Evolutionary conservation across 2,329 filamentous ascomycete species (phyloP).

Genomic region (Pezicula rhizophila): DNA sequence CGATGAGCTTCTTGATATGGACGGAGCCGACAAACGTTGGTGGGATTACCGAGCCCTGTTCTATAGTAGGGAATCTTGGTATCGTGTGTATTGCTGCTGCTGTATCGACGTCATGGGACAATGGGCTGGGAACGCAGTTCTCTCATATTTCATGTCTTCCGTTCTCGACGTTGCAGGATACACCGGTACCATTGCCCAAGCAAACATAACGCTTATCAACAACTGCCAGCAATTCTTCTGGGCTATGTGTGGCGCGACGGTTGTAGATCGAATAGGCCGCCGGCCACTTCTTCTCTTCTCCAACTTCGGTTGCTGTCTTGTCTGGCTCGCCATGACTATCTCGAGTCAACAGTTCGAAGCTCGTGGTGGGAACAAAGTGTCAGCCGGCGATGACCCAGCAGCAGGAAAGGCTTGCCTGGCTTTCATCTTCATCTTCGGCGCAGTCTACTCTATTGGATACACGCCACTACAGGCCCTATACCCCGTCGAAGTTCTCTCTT

Average conservation of each 20-base stretch:
- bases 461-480: slow-evolving; percentile 41
- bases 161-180: slow-evolving; percentile 45
- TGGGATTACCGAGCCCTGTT: slow-evolving; percentile 49
- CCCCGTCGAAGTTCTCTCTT: slow-evolving; percentile 45
- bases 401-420: slow-evolving; percentile 41
- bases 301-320: slow-evolving; percentile 38
- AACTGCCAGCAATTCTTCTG: slow-evolving; percentile 47
- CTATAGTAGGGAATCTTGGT: slow-evolving; percentile 39
- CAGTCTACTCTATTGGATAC: slow-evolving; percentile 41
- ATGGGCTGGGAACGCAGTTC: slow-evolving; percentile 33
- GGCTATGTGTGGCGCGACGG: slow-evolving; percentile 44
- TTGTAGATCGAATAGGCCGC: slow-evolving; percentile 52
- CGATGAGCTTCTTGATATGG: slow-evolving; percentile 41
- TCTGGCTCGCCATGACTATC: slow-evolving; percentile 44
- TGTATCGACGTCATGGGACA: slow-evolving; percentile 47
- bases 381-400: slow-evolving; percentile 13
- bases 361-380: slow-evolving; percentile 11
- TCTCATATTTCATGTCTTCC: slow-evolving; percentile 48
- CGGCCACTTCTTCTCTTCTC: slow-evolving; percentile 46
- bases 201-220: slow-evolving; percentile 47
- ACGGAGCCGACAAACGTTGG: slow-evolving; percentile 48
- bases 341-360: slow-evolving; percentile 24
- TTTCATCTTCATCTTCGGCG: slow-evolving; percentile 48
- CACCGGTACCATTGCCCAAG: slow-evolving; percentile 38
- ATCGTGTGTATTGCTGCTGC: slow-evolving; percentile 43